Evolutionary conservation across 768 basidiomycete species (phyloP).

Genomic region (Xanthoconium purpureum): DNA sequence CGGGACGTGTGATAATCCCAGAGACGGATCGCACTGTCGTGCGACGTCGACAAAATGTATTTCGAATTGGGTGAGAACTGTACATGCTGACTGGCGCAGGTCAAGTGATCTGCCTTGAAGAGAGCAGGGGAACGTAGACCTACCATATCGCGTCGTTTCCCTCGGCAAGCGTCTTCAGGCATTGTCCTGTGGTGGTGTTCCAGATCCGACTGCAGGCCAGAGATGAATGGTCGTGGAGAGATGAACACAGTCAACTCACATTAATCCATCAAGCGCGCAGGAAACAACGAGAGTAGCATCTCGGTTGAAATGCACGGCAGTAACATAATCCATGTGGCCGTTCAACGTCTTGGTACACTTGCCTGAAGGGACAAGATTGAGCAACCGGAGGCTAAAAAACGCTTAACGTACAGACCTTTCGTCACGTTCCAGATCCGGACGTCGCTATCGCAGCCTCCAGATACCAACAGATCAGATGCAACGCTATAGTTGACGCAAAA

Average conservation of each 20-base stretch:
- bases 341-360: slow-evolving; percentile 83
- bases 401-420: slow-evolving; percentile 47
- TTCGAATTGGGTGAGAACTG: slow-evolving; percentile 95
- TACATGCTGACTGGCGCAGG: slow-evolving; percentile 67
- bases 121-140: background rate
- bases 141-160: slow-evolving; percentile 83
- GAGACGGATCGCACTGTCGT: slow-evolving; percentile 88
- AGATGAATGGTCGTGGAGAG: background rate
- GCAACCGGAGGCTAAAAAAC: too few species aligned
- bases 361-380: slow-evolving; percentile 41
- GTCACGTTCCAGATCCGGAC: slow-evolving; percentile 90
- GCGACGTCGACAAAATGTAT: slow-evolving; percentile 90
- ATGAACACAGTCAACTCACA: slow-evolving; percentile 52
- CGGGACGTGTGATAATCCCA: slow-evolving; percentile 95
- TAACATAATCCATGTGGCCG: slow-evolving; percentile 93
- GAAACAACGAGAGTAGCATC: slow-evolving; percentile 92
- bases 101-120: background rate
- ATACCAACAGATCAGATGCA: slow-evolving; percentile 83
- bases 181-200: slow-evolving; percentile 90
- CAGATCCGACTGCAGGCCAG: slow-evolving; percentile 77
- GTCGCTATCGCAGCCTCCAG: slow-evolving; percentile 90
- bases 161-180: slow-evolving; percentile 93
- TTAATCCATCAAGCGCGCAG: slow-evolving; percentile 88
- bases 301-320: slow-evolving; percentile 89
- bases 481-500: slow-evolving; percentile 93